A percentile compares a stretch with the other conserved stretches of the same genome.
Evolutionary conservation across 805 yeast genomes (phyloP).

Genomic region (Saturnispora diversa): DNA sequence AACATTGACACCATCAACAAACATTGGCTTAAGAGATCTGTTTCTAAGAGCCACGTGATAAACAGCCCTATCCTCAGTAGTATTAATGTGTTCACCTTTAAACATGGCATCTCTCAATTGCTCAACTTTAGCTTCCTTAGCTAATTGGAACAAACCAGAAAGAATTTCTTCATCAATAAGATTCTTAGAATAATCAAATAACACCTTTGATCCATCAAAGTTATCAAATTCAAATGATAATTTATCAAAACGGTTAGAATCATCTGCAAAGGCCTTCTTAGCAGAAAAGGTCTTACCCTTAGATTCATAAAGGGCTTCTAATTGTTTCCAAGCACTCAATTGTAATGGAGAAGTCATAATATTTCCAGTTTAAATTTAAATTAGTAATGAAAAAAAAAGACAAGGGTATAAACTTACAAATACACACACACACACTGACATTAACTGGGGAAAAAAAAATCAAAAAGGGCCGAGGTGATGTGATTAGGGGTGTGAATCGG

Average conservation of each 20-base stretch:
- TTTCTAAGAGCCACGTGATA: conserved; percentile 96
- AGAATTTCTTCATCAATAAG: conserved; percentile 80
- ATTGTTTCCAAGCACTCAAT: conserved; percentile 76
- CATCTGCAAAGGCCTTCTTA: conserved; percentile 67
- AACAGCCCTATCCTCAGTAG: conserved; percentile 95
- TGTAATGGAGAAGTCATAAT: conserved; percentile 37
- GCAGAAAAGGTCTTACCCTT: conserved; percentile 67
- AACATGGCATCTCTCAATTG: conserved; percentile 85
- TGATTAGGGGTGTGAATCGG: background rate
- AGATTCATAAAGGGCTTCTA: conserved; percentile 61
- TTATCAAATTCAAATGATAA: conserved; percentile 72
- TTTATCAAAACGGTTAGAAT: conserved; percentile 67
- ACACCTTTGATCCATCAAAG: conserved; percentile 78
- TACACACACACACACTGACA: too few relatives aligned
- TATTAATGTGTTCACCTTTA: conserved; percentile 87
- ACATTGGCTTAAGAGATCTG: conserved; percentile 75
- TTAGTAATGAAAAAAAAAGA: too few relatives aligned
- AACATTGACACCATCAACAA: conserved; percentile 83
- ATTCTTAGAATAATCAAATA: conserved; percentile 95
- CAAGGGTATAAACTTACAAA: too few relatives aligned
- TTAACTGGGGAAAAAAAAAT: too few relatives aligned
- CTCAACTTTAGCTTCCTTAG: conserved; percentile 85
- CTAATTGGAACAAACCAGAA: conserved; percentile 59
- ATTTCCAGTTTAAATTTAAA: too few relatives aligned
- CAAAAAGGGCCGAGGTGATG: too few relatives aligned